Evolutionary conservation across 306 rosid species (phyloP), one percentile per base, ranked within the genome.

Genomic region (Prunus mongolica): DNA sequence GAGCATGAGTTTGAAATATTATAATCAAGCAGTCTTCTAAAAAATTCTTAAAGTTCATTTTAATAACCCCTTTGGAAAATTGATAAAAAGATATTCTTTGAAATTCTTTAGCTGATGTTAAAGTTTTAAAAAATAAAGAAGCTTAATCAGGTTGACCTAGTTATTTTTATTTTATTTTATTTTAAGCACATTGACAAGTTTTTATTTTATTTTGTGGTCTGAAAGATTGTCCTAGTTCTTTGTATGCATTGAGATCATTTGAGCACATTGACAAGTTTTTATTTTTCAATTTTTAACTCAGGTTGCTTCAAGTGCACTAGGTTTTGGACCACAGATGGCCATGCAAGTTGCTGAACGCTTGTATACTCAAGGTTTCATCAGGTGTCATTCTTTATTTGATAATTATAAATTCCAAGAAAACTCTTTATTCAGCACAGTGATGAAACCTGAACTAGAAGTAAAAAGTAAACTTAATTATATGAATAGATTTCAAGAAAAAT

Each of bases 291-390:
- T 57, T 65, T 57, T 27, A 10, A 70, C 84, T 78, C 87, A 94
- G 98, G 88, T 94, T 79, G 97, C 98, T 81, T 94, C 98, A 80
- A 94, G 97, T 79, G 94, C 96, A 76, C 85, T 94, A 65, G 97
- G 98, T 79, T 89, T 86, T 85, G 97, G 98, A 75, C 98, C 98
- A 75, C 98, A 94, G 76, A 80, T 86, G 84, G 94, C 97, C 24
- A 94, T 94, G 98, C 98, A 94, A 79, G 73, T 91, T 73, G 98
- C 98, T 65, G 98, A 94, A 66, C 93, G 98, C 65, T 83, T 94
- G 85, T 94, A 94, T 85, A 91, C 95, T 51, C 98, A 87, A 83
- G 98, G 98, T 47, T 94, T 86, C 85, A 90, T 92, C 87, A 94
- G 98, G 98, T 94, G 68, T 79, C 83, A 67, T 60, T 34, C 76